Conservation (phyloP, 495 filamentous ascomycete species). For the Melanomma pulvis-pyrius region DNA sequence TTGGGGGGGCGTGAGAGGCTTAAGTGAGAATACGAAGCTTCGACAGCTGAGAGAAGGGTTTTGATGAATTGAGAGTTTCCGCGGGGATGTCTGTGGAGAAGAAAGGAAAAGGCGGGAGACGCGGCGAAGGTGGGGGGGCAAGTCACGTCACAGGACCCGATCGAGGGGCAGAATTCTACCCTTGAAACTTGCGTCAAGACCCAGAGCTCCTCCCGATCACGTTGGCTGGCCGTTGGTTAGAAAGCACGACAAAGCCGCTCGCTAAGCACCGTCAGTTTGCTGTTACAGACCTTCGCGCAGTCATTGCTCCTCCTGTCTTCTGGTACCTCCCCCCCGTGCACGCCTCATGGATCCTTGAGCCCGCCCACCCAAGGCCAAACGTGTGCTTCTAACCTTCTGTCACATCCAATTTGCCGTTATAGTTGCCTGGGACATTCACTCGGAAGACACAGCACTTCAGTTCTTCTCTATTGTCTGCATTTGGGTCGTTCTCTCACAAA, state of each 20-base stretch:
- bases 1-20: conserved; percentile 10
- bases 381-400: too few species aligned
- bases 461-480: conserved; percentile 27
- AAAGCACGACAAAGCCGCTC: conserved; percentile 24
- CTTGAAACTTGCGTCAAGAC: too few species aligned
- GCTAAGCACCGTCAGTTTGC: conserved; percentile 6
- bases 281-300: too few species aligned
- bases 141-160: background rate
- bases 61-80: conserved; percentile 14
- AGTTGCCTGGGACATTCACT: too few species aligned
- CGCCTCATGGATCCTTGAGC: too few species aligned
- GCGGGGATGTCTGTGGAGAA: conserved; percentile 1
- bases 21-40: background rate
- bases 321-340: too few species aligned
- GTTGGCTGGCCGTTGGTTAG: conserved; percentile 15
- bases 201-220: background rate
- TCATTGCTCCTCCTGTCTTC: too few species aligned
- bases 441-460: too few species aligned
- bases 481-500: conserved; percentile 19
- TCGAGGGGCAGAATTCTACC: background rate
- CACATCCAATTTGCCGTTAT: too few species aligned
- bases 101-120: conserved; percentile 6
- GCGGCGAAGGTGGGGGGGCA: background rate
- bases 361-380: background rate
- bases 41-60: background rate